Evolutionary conservation across 345 rosid species (phyloP), one percentile per base, ranked within the genome.

Genomic region (Gossypium sturtianum): DNA sequence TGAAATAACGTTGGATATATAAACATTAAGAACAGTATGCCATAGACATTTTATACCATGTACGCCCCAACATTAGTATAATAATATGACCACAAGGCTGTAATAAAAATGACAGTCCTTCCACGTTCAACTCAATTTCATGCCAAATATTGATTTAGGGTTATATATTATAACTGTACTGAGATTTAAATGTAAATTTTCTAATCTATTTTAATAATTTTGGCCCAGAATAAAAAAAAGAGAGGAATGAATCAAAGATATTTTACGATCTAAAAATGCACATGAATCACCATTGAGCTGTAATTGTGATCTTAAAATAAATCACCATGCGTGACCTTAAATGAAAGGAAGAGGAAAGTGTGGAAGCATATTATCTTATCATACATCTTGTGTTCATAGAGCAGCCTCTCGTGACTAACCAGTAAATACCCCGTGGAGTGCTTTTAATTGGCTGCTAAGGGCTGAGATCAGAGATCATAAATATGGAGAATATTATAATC

Each of bases 271-370:
- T 7, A 17, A 70, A 48, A 48, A 67, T 22, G 19, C 41, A 67
- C 20, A 47, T 67, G 71, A 47, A 23, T 23, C 43, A 23, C 1
- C 41, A 23, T 34, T 48, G 71, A 67, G 43, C 29, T 49, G 72
- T 16, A 49, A 67, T 12, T 67, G 43, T 49, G 57, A 48, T 12
- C 53, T 22, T 67, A 47, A 67, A 67, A 48, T 2, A 67, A 23
- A 19, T 67, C 71, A 48, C 8, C 8, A 67, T 67, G 71, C 34
- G 52, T 66, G 52, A 20, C 70, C 70, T 19, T 44, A 66, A 66
- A 44, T 43, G 19, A 13, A 66, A 43, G 7, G 70, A 20, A 1
- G 12, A 47, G 38, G 38, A 23, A 59, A 23, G 41, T 59, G 64
- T 25, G 41, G 41, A 5, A 60, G 17, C 17, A 53, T n/a, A 53